phyloP scores from a whole-genome alignment of 2,329 filamentous ascomycete species.

The Colletotrichum sojae region DNA sequence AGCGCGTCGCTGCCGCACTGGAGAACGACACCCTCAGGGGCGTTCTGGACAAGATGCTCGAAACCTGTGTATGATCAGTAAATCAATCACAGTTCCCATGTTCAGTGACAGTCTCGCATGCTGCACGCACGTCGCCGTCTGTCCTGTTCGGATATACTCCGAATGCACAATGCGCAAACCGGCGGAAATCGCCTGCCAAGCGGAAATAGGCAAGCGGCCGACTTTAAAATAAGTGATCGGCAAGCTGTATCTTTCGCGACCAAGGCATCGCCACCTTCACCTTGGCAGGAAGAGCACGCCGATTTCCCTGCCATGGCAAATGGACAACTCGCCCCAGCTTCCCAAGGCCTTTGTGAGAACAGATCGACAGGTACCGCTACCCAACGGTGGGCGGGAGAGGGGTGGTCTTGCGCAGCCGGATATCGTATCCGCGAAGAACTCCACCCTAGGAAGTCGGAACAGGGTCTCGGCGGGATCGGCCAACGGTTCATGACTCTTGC shows the following conservation, averaged over 20 bases:
- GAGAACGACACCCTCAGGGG: conserved; percentile 93
- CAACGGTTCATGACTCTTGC: conserved; percentile 36
- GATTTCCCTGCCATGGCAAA: conserved; percentile 13
- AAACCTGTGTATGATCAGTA: conserved; percentile 76
- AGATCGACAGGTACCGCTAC: conserved; percentile 33
- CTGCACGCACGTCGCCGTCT: conserved; percentile 11
- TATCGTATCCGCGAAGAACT: conserved; percentile 17
- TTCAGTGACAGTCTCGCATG: neutral
- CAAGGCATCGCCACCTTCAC: conserved; percentile 18
- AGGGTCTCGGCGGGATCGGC: conserved; percentile 34
- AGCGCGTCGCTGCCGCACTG: conserved; percentile 92
- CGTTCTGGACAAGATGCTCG: conserved; percentile 93
- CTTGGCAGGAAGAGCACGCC: conserved; percentile 21
- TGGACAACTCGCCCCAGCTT: neutral
- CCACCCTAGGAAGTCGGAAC: conserved; percentile 20
- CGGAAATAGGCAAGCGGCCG: neutral
- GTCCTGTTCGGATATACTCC: neutral
- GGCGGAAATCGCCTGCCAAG: neutral
- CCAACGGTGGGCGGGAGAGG: conserved; percentile 19
- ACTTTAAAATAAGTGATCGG: conserved; percentile 28
- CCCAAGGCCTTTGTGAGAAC: neutral
- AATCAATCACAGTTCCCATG: conserved; percentile 9
- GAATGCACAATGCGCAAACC: conserved; percentile 6
- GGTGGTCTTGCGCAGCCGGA: conserved; percentile 3
- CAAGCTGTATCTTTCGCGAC: conserved; percentile 13